Conservation (phyloP, 805 yeast genomes). For the Candida schatavii region DNA sequence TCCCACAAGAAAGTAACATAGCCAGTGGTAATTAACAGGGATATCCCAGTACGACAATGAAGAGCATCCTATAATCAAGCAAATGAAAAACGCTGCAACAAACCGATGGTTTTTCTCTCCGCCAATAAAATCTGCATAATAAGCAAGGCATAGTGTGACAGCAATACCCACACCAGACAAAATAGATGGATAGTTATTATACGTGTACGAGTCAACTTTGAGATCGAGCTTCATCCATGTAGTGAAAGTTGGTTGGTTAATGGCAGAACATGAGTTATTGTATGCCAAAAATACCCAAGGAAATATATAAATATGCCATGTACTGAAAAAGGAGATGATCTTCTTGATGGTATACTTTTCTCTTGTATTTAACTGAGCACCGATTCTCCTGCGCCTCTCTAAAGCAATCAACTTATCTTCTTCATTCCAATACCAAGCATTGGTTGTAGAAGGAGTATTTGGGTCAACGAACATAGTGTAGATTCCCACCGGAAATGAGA, state of each 20-base stretch:
- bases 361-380: conserved; percentile 42
- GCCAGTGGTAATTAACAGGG: conserved; percentile 49
- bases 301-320: conserved; percentile 50
- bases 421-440: conserved; percentile 27
- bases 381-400: conserved; percentile 42
- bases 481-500: conserved; percentile 30
- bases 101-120: conserved; percentile 35
- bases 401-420: conserved; percentile 42
- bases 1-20: conserved; percentile 46
- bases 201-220: conserved; percentile 23
- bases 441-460: conserved; percentile 34
- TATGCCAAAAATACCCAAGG: conserved; percentile 38
- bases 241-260: conserved; percentile 34
- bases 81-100: conserved; percentile 35
- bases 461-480: conserved; percentile 33
- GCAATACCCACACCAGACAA: conserved; percentile 26
- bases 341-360: conserved; percentile 39
- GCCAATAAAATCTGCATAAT: conserved; percentile 29
- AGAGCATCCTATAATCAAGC: conserved; percentile 40
- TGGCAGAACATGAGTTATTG: conserved; percentile 33
- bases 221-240: conserved; percentile 34
- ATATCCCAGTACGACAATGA: conserved; percentile 48
- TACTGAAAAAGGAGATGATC: conserved; percentile 39
- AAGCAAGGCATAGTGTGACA: conserved; percentile 21
- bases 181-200: conserved; percentile 32